Base-by-base conservation (phyloP, 2,329 filamentous ascomycete genomes). In the Verticillium isaacii region DNA sequence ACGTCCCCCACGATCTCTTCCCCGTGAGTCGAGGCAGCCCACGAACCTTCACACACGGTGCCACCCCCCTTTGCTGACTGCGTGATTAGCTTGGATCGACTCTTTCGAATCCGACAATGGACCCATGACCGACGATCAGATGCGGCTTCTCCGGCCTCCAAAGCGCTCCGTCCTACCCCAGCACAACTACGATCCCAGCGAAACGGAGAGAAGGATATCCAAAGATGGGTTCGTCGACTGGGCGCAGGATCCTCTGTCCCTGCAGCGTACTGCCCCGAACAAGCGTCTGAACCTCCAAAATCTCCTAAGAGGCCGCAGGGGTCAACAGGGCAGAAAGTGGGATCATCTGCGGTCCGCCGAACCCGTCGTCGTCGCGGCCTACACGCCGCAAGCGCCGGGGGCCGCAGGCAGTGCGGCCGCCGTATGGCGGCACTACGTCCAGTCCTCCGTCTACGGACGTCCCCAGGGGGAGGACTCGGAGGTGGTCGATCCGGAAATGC, bases 311-410 rank as follows among this genome's bases (percentile, higher is more conserved):
- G 60, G 73, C 71, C 65, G 79, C 70, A 82, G 66, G 78, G 82
- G 55, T 79, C 79, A 72, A 71, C 80, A 71, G 56, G 83, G 83
- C 3, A 78, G 83, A 63, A 81, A 81, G 73, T 87, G 84, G 84
- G 85, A 87, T 67, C 83, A 87, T 67, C 71, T 87, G 59, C 82
- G 85, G 59, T 82, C 82, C 2, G 78, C 81, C 37, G 84, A 87
- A 63, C 84, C 85, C 4, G 83, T 87, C 65, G 85, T 87, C 65
- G 81, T 86, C 57, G 76, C 83, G 29, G 76, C 77, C 50, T 79
- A 82, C 64, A 70, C 75, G 5, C 70, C 75, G 39, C 70, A 74
- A 57, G 75, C 77, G 52, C 73, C 80, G 14, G 45, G 45, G 19
- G 11, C n/a, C 19, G 75, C 76, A 61, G 71, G 78, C 25, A 12